Conservation (phyloP, 2,329 filamentous ascomycete genomes). For the Cordyceps cateniannulata region DNA sequence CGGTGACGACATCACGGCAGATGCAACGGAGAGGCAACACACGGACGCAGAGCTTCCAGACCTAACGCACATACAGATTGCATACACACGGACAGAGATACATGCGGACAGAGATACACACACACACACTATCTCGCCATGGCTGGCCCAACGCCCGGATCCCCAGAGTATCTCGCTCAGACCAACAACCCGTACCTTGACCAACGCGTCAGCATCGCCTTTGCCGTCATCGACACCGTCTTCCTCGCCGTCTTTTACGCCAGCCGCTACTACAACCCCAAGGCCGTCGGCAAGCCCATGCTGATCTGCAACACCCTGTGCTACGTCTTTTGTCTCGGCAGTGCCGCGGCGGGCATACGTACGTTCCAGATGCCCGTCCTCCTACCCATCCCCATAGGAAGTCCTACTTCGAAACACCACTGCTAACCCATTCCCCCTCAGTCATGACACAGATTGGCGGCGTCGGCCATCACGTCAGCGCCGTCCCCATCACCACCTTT, state of each 20-base stretch:
- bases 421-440: neutral
- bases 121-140: neutral
- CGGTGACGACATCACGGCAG: neutral
- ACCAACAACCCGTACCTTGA: conserved; percentile 13
- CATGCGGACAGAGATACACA: too few species aligned
- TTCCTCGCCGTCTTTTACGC: conserved; percentile 13
- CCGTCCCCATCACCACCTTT: conserved; percentile 7
- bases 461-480: conserved; percentile 7
- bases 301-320: conserved; percentile 13
- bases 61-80: neutral
- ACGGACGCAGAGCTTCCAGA: neutral
- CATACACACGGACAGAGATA: neutral
- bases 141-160: conserved; percentile 3
- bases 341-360: conserved; percentile 10
- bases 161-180: conserved; percentile 9
- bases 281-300: conserved; percentile 13
- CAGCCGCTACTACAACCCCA: conserved; percentile 13
- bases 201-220: conserved; percentile 14
- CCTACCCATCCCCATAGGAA: neutral
- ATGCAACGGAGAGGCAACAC: neutral
- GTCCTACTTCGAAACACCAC: neutral
- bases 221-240: conserved; percentile 12
- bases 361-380: neutral
- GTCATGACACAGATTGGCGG: conserved; percentile 14
- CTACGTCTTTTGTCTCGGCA: conserved; percentile 12